Evolutionary conservation across 1,284 basidiomycete genomes (phyloP).

Genomic region (Ganoderma boninense): DNA sequence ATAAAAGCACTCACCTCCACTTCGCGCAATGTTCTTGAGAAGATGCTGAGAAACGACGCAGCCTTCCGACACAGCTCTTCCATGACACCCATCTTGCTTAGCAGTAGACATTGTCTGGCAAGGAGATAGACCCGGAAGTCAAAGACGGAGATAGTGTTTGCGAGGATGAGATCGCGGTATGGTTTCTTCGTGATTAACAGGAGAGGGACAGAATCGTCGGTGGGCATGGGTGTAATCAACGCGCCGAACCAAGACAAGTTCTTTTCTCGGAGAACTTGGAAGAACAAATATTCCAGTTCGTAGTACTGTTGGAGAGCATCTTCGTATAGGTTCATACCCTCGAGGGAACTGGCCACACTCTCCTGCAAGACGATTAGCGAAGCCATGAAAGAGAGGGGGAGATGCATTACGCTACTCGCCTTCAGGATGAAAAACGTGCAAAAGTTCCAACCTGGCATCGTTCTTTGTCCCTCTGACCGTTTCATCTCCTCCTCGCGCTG

Average conservation of each 20-base stretch:
- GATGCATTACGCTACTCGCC: constrained; percentile 52
- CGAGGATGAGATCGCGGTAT: constrained; percentile 90
- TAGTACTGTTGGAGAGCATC: constrained; percentile 92
- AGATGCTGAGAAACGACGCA: constrained; percentile 79
- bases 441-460: constrained; percentile 96
- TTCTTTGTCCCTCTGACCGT: constrained; percentile 84
- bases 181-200: constrained; percentile 86
- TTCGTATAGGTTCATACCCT: constrained; percentile 89
- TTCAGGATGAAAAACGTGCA: constrained; percentile 96
- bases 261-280: constrained; percentile 80
- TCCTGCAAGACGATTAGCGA: constrained; percentile 66
- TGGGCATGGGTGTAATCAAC: constrained; percentile 72
- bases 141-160: constrained; percentile 92
- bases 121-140: constrained; percentile 95
- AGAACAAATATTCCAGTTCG: constrained; percentile 90
- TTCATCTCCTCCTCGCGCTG: constrained; percentile 90
- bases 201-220: constrained; percentile 86
- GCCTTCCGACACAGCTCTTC: constrained; percentile 76
- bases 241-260: constrained; percentile 92
- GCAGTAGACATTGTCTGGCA: constrained; percentile 82
- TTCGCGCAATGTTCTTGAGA: constrained; percentile 80
- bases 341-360: constrained; percentile 92
- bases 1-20: constrained; percentile 67
- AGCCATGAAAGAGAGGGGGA: not conserved
- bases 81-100: constrained; percentile 77